Conservation (phyloP, 495 filamentous ascomycete genomes). For the Cryomyces minteri region DNA sequence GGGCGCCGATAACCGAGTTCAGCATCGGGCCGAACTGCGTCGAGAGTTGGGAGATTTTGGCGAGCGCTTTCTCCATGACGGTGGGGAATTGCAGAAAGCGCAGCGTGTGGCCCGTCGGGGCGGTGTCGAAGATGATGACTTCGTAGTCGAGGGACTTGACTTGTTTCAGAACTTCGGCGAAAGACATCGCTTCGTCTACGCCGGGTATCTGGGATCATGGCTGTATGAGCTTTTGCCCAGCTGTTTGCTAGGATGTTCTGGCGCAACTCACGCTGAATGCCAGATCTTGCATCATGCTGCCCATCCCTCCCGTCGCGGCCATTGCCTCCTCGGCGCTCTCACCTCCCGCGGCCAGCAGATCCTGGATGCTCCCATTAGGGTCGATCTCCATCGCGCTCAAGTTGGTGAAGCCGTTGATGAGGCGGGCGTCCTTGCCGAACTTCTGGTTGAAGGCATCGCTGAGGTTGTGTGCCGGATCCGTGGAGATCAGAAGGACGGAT, state of each 20-base stretch:
- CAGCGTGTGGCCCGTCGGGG: conserved; percentile 95
- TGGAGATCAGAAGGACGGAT: conserved; percentile 92
- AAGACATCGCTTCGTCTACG: conserved; percentile 99
- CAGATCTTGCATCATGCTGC: conserved; percentile 58
- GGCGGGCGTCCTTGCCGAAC: conserved; percentile 93
- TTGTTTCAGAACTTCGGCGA: conserved; percentile 96
- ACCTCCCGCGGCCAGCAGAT: conserved; percentile 66
- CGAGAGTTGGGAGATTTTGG: conserved; percentile 87
- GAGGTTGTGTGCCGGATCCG: conserved; percentile 95
- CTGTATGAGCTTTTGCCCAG: conserved; percentile 6
- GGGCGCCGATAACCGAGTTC: conserved; percentile 70
- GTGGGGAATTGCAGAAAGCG: conserved; percentile 98
- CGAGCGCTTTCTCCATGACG: conserved; percentile 92
- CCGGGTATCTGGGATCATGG: conserved; percentile 58
- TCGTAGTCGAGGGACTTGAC: conserved; percentile 99
- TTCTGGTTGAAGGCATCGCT: conserved; percentile 97
- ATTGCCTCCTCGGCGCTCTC: conserved; percentile 53
- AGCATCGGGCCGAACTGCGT: conserved; percentile 91
- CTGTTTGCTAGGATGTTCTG: neutral
- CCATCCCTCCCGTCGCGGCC: conserved; percentile 42
- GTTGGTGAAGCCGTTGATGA: conserved; percentile 82
- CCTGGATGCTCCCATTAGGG: conserved; percentile 94
- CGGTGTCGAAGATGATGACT: conserved; percentile 97
- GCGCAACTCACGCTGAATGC: conserved; percentile 40
- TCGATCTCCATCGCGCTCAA: conserved; percentile 99